Evolutionary conservation across 1,284 basidiomycete genomes (phyloP).

Genomic region (Cutaneotrichosporon curvatum): DNA sequence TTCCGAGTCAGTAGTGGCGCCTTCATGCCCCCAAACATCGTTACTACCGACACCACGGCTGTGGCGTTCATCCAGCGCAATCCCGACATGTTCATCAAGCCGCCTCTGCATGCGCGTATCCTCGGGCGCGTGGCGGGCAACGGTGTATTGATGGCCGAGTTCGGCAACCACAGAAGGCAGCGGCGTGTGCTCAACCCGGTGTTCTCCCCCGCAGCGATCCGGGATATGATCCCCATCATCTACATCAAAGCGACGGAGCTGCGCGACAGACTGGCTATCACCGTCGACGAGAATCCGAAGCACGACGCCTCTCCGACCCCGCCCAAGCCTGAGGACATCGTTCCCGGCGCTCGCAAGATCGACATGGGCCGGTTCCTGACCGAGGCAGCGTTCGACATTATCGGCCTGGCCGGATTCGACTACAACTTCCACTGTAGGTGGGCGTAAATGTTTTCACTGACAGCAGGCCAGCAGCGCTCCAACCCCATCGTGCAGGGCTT

Average conservation of each 20-base stretch:
- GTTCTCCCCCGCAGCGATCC: constrained; percentile 38
- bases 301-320: constrained; percentile 2
- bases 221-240: constrained; percentile 52
- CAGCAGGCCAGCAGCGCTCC: constrained; percentile 15
- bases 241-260: constrained; percentile 57
- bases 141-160: constrained; percentile 41
- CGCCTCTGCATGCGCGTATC: constrained; percentile 54
- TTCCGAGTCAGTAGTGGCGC: constrained; percentile 10
- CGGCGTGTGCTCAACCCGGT: constrained; percentile 47
- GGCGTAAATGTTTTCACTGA: too few species aligned
- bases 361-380: constrained; percentile 12
- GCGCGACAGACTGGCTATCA: constrained; percentile 1
- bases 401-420: constrained; percentile 60
- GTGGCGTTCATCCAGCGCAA: constrained; percentile 56
- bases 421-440: constrained; percentile 51
- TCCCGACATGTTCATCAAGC: constrained; percentile 61
- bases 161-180: constrained; percentile 52
- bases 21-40: constrained; percentile 17
- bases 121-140: constrained; percentile 47
- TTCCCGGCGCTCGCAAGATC: constrained; percentile 33
- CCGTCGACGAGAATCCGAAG: background rate
- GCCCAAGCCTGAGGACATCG: constrained; percentile 10
- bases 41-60: constrained; percentile 57
- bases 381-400: constrained; percentile 60
- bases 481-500: constrained; percentile 47